These are phyloP conservation scores for Cladosporium sp. DNA, from an alignment of 2,329 filamentous ascomycete species.

Conservation along the genomic window DNA sequence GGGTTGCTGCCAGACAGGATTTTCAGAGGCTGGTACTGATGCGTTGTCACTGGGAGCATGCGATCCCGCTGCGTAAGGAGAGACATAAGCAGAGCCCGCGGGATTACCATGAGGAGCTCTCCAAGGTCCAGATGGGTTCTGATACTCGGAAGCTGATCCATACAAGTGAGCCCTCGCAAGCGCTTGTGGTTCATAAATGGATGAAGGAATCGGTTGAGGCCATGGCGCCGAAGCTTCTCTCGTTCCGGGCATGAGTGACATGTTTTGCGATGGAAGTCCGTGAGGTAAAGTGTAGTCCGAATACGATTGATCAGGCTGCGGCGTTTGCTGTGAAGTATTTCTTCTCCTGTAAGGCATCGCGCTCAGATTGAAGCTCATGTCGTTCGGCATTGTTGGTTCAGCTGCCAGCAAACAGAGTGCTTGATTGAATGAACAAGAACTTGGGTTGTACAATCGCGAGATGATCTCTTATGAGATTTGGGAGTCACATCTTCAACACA, in stretches of 20 bases:
- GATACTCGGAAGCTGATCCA: too few relatives aligned
- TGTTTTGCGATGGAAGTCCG: too few relatives aligned
- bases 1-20: not conserved
- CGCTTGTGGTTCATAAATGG: too few relatives aligned
- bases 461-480: not conserved
- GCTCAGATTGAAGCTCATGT: conserved; percentile 2
- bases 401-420: not conserved
- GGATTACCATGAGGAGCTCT: too few relatives aligned
- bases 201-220: too few relatives aligned
- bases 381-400: not conserved
- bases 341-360: not conserved
- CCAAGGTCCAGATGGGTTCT: too few relatives aligned
- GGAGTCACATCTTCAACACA: conserved; percentile 3
- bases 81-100: not conserved
- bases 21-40: not conserved
- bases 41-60: too few relatives aligned
- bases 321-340: not conserved
- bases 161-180: too few relatives aligned
- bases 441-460: not conserved
- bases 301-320: not conserved
- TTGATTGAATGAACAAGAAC: not conserved
- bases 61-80: not conserved
- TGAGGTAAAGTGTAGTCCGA: not conserved
- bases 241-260: too few relatives aligned
- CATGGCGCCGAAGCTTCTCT: too few relatives aligned